Conservation (phyloP, 108 stramenopile species). For the Fragilaria radians region DNA sequence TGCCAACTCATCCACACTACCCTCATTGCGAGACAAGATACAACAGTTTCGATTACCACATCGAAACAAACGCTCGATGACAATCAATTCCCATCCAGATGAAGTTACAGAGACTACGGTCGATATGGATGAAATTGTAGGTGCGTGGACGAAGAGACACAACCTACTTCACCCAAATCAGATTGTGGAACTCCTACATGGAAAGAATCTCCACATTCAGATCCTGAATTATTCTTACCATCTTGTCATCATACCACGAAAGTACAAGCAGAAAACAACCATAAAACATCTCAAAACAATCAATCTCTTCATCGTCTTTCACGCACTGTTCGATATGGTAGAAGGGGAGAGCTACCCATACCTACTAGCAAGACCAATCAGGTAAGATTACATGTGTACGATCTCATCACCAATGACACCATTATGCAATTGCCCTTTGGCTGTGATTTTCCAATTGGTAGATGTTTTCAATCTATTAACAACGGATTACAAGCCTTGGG, state of each 20-base stretch:
- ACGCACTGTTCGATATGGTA: slow-evolving; percentile 4
- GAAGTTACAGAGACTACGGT: neutral
- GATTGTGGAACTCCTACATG: neutral
- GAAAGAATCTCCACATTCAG: neutral
- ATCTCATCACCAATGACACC: slow-evolving; percentile 53
- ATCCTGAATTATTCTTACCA: neutral
- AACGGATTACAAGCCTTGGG: slow-evolving; percentile 60
- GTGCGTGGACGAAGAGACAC: neutral
- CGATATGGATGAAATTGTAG: neutral
- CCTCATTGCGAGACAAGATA: neutral
- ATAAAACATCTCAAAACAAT: too few species aligned
- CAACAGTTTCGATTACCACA: neutral
- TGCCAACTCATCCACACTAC: neutral
- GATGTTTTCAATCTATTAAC: slow-evolving; percentile 64
- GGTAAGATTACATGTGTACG: slow-evolving; percentile 58
- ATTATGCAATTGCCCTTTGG: slow-evolving; percentile 57
- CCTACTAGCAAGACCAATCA: slow-evolving; percentile 7
- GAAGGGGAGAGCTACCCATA: slow-evolving; percentile 1
- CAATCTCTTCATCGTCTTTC: slow-evolving; percentile 5
- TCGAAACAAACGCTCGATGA: neutral
- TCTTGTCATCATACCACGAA: neutral
- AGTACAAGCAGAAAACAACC: too few species aligned
- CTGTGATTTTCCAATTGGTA: slow-evolving; percentile 64
- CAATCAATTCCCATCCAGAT: neutral
- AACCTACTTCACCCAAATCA: neutral